A percentile compares a stretch with the other conserved stretches of the same genome.
phyloP scores from a whole-genome alignment of 2,329 filamentous ascomycete species.

The Xylaria sp. region DNA sequence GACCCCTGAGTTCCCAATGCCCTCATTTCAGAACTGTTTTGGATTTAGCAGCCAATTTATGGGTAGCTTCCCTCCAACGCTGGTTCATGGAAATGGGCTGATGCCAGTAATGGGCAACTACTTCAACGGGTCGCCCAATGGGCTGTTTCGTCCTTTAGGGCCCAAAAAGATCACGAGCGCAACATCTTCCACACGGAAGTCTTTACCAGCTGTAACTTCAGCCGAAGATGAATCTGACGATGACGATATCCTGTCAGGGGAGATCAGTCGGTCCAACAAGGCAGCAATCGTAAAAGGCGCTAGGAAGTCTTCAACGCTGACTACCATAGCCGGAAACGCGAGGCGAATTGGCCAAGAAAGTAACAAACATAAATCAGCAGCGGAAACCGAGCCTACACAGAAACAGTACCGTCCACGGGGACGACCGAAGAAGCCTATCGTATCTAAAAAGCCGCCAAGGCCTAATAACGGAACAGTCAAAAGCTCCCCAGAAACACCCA shows the following conservation, averaged over 20 bases:
- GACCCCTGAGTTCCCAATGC: constrained; percentile 27
- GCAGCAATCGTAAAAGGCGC: neutral
- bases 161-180: constrained; percentile 19
- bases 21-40: constrained; percentile 36
- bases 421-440: constrained; percentile 11
- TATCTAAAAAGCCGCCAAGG: constrained; percentile 1
- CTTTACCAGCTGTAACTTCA: constrained; percentile 3
- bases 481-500: neutral
- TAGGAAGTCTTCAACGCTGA: constrained; percentile 8
- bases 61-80: constrained; percentile 15
- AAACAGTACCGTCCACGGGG: constrained; percentile 6
- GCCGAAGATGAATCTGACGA: constrained; percentile 25
- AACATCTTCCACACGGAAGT: constrained; percentile 20
- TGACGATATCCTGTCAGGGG: constrained; percentile 32
- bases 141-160: constrained; percentile 6
- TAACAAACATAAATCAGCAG: neutral
- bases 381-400: neutral
- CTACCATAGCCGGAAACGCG: neutral
- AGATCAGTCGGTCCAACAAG: constrained; percentile 2
- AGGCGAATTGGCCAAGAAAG: neutral
- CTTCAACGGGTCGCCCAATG: constrained; percentile 4
- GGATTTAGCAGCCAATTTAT: constrained; percentile 26
- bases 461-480: neutral
- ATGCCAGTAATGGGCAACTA: constrained; percentile 12
- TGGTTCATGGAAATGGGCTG: constrained; percentile 15